These are phyloP conservation scores for Senecio squalidus DNA, from an alignment of 140 eudicot species.

Conservation along the genomic window DNA sequence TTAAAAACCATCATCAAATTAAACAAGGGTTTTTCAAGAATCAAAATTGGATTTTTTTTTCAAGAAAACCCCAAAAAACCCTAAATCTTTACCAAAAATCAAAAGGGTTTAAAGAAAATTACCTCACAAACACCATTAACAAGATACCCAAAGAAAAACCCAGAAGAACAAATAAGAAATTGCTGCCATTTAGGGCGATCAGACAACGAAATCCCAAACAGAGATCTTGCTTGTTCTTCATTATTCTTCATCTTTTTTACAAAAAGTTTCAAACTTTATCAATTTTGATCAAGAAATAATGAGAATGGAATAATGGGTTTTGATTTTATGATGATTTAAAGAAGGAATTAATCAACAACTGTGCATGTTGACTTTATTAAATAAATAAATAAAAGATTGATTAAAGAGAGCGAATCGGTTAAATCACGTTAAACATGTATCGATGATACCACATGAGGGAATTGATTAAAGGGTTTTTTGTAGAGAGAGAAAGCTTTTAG, in stretches of 20 bases:
- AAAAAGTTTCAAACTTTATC: too few species aligned
- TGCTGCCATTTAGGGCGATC: slow-evolving; percentile 89
- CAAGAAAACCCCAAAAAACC: neutral
- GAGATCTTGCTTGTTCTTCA: slow-evolving; percentile 65
- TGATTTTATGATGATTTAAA: too few species aligned
- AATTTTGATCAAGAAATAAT: neutral
- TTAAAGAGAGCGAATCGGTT: slow-evolving; percentile 33
- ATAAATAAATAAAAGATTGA: slow-evolving; percentile 9
- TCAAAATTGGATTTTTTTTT: too few species aligned
- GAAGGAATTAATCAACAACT: too few species aligned
- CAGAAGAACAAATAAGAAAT: slow-evolving; percentile 86
- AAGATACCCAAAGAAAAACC: slow-evolving; percentile 91
- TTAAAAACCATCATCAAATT: neutral
- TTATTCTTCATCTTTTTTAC: slow-evolving; percentile 38
- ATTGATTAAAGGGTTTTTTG: too few species aligned
- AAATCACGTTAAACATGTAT: slow-evolving; percentile 36
- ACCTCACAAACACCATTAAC: slow-evolving; percentile 97
- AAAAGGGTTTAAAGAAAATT: neutral
- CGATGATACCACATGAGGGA: slow-evolving; percentile 18
- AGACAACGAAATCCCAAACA: slow-evolving; percentile 71
- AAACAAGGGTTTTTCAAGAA: slow-evolving; percentile 5
- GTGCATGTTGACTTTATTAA: slow-evolving; percentile 32
- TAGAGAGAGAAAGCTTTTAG: neutral
- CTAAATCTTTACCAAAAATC: neutral
- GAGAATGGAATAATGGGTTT: neutral